These are phyloP conservation scores for Chaetomiaceae sp. DNA, from an alignment of 2,329 filamentous ascomycete genomes.

Conservation along the genomic window DNA sequence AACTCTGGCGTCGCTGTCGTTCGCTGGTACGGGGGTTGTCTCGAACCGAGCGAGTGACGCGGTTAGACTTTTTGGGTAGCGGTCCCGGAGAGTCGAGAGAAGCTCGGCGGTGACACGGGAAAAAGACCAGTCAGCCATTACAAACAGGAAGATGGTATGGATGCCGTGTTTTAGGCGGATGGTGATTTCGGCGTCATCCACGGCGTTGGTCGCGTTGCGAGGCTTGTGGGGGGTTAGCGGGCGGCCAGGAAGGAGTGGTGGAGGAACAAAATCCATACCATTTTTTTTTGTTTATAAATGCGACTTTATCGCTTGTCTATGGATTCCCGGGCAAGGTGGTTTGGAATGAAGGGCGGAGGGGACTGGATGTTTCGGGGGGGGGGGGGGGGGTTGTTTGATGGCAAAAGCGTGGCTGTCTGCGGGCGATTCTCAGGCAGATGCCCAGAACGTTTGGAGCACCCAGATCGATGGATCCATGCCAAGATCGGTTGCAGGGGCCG, in stretches of 20 bases:
- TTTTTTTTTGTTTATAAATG: no score
- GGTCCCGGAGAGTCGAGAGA: constrained; percentile 51
- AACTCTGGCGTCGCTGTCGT: constrained; percentile 39
- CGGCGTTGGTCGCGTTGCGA: constrained; percentile 9
- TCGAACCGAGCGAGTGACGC: constrained; percentile 31
- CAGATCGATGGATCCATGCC: no score
- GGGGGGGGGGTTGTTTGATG: no score
- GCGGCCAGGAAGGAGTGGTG: no score
- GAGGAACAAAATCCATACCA: not conserved
- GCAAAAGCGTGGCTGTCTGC: no score
- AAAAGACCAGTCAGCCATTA: constrained; percentile 54
- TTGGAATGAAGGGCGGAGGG: no score
- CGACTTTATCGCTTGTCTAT: no score
- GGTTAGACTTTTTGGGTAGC: constrained; percentile 51
- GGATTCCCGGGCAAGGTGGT: no score
- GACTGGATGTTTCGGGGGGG: no score
- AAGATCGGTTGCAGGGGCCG: no score
- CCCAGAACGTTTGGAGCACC: no score
- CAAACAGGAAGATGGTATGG: constrained; percentile 65
- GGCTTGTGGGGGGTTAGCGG: constrained; percentile 11
- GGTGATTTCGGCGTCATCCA: constrained; percentile 51
- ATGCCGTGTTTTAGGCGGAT: constrained; percentile 69
- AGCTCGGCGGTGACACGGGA: constrained; percentile 53
- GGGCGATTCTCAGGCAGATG: no score
- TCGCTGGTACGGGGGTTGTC: constrained; percentile 37